These are phyloP conservation scores for Arabis alpina DNA, from an alignment of 345 rosid genomes.

Conservation along the genomic window DNA sequence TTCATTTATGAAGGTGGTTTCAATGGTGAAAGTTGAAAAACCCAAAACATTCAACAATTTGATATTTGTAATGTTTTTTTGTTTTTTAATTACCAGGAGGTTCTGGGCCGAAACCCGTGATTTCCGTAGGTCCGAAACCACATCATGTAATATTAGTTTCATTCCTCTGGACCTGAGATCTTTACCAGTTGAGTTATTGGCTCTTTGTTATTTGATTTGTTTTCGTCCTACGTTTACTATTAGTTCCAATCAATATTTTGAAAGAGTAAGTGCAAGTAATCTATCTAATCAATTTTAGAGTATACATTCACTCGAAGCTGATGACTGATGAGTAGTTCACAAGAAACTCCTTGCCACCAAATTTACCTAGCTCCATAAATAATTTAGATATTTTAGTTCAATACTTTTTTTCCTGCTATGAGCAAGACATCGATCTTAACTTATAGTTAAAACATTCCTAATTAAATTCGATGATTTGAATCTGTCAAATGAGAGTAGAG, in stretches of 20 bases:
- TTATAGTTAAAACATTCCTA: slow-evolving; percentile 24
- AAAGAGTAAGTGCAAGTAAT: not conserved
- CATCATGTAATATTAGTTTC: too few species aligned
- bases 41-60: not conserved
- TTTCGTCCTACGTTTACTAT: too few species aligned
- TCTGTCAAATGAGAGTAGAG: slow-evolving; percentile 6
- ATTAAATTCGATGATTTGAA: not conserved
- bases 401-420: not conserved
- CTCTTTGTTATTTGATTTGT: too few species aligned
- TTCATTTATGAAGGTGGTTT: too few species aligned
- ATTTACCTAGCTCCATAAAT: not conserved
- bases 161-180: too few species aligned
- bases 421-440: slow-evolving; percentile 28
- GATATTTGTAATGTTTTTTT: not conserved
- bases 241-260: too few species aligned
- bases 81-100: too few species aligned
- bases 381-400: not conserved
- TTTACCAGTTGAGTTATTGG: too few species aligned
- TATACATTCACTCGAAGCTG: too few species aligned
- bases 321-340: not conserved
- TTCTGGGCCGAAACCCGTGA: too few species aligned
- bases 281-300: too few species aligned
- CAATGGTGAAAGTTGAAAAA: not conserved
- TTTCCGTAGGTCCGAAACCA: too few species aligned
- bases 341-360: not conserved